These are phyloP conservation scores for Penicillium fimorum DNA, from an alignment of 495 filamentous ascomycete genomes.

Conservation along the genomic window DNA sequence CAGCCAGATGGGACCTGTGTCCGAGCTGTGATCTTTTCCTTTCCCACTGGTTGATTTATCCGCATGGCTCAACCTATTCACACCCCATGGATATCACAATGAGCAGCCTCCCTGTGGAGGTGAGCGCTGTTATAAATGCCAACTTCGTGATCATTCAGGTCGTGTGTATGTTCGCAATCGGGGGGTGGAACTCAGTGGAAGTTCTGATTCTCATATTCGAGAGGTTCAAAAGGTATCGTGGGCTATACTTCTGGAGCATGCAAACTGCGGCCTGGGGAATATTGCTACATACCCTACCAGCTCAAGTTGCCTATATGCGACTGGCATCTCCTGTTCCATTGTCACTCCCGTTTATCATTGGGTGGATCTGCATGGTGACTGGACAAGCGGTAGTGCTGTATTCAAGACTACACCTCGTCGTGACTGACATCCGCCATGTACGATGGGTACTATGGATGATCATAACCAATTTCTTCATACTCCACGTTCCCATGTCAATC, in stretches of 20 bases:
- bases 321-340: not conserved
- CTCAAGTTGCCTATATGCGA: constrained; percentile 2
- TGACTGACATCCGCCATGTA: constrained; percentile 14
- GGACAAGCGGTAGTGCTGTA: constrained; percentile 65
- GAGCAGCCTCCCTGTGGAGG: constrained; percentile 10
- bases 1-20: constrained; percentile 2
- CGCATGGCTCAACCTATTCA: not conserved
- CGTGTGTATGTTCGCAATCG: constrained; percentile 27
- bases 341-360: constrained; percentile 34
- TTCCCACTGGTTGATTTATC: not conserved
- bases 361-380: constrained; percentile 61
- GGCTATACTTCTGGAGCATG: constrained; percentile 44
- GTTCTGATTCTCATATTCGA: constrained; percentile 33
- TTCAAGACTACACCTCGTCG: constrained; percentile 61
- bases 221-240: constrained; percentile 32
- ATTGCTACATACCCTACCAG: constrained; percentile 25
- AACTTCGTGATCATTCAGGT: constrained; percentile 14
- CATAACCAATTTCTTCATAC: constrained; percentile 47
- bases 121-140: constrained; percentile 7
- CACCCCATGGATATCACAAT: constrained; percentile 18
- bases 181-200: constrained; percentile 31
- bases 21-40: not conserved
- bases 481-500: constrained; percentile 49
- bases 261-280: constrained; percentile 32
- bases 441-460: constrained; percentile 57